Conservation (phyloP, 2,329 filamentous ascomycete species). For the Aspergillus udagawae region DNA sequence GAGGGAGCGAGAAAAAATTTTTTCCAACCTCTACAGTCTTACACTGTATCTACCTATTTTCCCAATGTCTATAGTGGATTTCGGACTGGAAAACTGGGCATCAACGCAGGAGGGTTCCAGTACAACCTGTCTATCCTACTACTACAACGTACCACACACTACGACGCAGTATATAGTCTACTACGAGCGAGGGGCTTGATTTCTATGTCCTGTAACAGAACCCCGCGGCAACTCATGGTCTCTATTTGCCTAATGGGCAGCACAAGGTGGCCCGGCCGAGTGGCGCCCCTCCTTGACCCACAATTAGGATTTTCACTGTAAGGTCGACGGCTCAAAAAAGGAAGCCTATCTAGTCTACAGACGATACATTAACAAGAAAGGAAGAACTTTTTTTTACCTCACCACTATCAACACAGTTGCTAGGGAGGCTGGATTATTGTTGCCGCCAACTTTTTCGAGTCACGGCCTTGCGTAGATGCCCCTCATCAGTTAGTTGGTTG, state of each 20-base stretch:
- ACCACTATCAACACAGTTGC: neutral
- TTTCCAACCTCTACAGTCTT: neutral
- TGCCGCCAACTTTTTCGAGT: neutral
- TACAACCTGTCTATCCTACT: neutral
- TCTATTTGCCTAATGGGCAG: slow-evolving; percentile 11
- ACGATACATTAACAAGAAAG: neutral
- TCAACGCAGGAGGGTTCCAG: slow-evolving; percentile 27
- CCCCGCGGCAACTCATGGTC: slow-evolving; percentile 18
- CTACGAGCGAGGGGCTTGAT: slow-evolving; percentile 5
- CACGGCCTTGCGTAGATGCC: neutral
- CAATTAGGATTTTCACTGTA: slow-evolving; percentile 13
- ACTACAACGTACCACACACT: neutral
- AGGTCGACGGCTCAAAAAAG: neutral
- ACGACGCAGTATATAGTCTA: neutral
- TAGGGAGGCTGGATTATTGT: neutral
- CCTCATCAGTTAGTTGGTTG: neutral
- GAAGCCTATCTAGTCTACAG: neutral
- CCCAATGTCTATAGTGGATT: slow-evolving; percentile 13
- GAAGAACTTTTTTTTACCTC: neutral
- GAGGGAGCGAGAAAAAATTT: neutral
- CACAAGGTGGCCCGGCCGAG: slow-evolving; percentile 15
- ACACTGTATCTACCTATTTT: neutral
- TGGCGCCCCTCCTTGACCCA: slow-evolving; percentile 10
- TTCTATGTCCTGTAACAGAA: slow-evolving; percentile 19
- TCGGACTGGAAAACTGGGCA: slow-evolving; percentile 31